A percentile compares a stretch with the other conserved stretches of the same genome.
Conservation (phyloP, 2,329 filamentous ascomycete species). For the Clonostachys byssicola region DNA sequence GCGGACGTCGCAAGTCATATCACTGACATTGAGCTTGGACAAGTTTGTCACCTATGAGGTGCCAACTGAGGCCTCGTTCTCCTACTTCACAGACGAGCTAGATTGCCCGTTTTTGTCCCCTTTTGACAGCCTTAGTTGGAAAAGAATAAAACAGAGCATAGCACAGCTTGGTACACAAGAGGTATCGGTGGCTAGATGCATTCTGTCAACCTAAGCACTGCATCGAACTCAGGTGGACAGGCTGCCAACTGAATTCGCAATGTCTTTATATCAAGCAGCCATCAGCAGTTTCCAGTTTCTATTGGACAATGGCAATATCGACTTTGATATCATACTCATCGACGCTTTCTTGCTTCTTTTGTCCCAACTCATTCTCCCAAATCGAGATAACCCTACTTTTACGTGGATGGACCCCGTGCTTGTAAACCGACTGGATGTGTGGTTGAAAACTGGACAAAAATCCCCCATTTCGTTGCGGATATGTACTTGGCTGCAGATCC, state of each 20-base stretch:
- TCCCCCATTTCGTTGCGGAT: conserved; percentile 2
- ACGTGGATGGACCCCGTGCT: conserved; percentile 1
- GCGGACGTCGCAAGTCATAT: background rate
- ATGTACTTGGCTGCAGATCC: conserved; percentile 8
- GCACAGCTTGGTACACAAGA: background rate
- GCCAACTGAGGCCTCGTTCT: conserved; percentile 1
- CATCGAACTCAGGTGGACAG: conserved; percentile 3
- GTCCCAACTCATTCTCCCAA: background rate
- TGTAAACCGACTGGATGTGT: background rate
- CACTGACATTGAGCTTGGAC: conserved; percentile 1
- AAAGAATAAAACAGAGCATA: conserved; percentile 1
- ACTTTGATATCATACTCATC: conserved; percentile 4
- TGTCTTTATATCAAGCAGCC: conserved; percentile 1
- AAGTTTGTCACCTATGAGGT: conserved; percentile 1
- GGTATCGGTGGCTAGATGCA: background rate
- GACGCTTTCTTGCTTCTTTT: conserved; percentile 1
- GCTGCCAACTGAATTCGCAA: conserved; percentile 3
- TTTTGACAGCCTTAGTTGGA: conserved; percentile 4
- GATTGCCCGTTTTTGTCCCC: conserved; percentile 4
- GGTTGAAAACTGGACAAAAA: background rate
- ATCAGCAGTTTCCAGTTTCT: conserved; percentile 2
- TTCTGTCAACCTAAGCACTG: background rate
- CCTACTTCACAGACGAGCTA: conserved; percentile 3
- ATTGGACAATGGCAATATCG: background rate
- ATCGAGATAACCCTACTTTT: background rate